Evolutionary conservation across 2,329 filamentous ascomycete genomes (phyloP), one percentile per base, ranked within the genome.

Genomic region (Xylaria sp.): DNA sequence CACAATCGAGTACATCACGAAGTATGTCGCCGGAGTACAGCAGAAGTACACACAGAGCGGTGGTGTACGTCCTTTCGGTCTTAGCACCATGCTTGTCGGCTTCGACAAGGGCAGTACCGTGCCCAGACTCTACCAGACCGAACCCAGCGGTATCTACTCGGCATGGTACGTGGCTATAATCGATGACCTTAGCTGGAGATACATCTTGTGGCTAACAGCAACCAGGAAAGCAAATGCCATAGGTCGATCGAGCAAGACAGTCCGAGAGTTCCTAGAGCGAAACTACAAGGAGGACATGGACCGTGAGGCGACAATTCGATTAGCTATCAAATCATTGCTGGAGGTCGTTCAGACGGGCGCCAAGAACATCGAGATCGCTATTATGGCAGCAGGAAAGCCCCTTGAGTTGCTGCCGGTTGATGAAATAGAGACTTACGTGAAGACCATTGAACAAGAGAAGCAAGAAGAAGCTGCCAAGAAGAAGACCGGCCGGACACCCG

Each of bases 231-330:
- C 94, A 70, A 99, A 99, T 73, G 94, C 94, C 59, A 99, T 99
- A 72, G 94, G 94, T 60, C 89, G 94, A 72, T 97, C 93, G 56
- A 96, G 91, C 84, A 99, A 99, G 84, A 99, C 94, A 8, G 94
- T 99, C 59, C 90, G 94, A 71, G 94, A 99, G 75, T 99, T 99
- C 78, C 85, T 99, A 67, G 94, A 99, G 79, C 88, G 95, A 74
- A 97, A 99, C 80, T 96, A 99, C 84, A 96, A 96, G 82, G 91
- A 95, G 71, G 90, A 91, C 64, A 96, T 99, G 92, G 90, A 97
- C 75, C 87, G 92, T 65, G 92, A 97, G 78, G 88, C 91, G 70
- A 97, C 95, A 48, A 95, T 99, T 75, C 92, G 95, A 74, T 82
- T 99, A 69, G 94, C 94, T 6, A 95, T 99, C 81, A 99, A 99